Base-by-base conservation (phyloP, 495 filamentous ascomycete genomes). In the Penicillium chermesinum region DNA sequence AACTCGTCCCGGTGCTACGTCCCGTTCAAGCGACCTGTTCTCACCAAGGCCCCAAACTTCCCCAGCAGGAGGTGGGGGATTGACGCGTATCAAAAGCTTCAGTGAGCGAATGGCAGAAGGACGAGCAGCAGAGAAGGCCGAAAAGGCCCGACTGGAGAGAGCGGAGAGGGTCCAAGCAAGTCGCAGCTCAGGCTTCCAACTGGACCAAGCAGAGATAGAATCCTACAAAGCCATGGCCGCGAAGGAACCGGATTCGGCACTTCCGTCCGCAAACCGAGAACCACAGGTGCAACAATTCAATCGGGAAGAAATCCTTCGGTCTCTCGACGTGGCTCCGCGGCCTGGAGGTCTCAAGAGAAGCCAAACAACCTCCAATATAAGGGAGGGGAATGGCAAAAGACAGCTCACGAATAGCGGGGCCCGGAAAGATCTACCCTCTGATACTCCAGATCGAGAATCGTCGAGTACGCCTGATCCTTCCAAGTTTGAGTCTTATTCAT, bases 401-500 rank as follows among this genome's bases (percentile, higher is more conserved):
- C 47, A 58, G 21, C 41, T 38, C 13, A 54, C 7, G 13, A 37
- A 37, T 5, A 37, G 13, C 14, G 35, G 35, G 6, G 35, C 12
- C 15, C 35, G 8, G 46, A 45, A 30, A 25, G 41, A 9, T 14
- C 32, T 13, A 53, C 57, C 15, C 6, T 37, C 35, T 30, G 25
- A 30, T 10, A 30, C 25, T 10, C 25, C 42, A 35, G n/a, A 17
- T 17, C 12, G 14, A 25, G 20, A 18, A 7, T 2, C 38, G 20
- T 20, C 17, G 32, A 66, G 55, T 42, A 46, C 55, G 9, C 58
- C 65, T 1, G 73, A 76, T 44, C 43, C 67, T 3, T 71, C 77
- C 2, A 77, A 75, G 32, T 94, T 90, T 52, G 94, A 97, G 52
- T 76, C 89, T 16, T 95, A 88, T 61, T 95, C 91, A 15, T 77